Evolutionary conservation across 2,329 filamentous ascomycete species (phyloP).

Genomic region (Blumeria hordei): DNA sequence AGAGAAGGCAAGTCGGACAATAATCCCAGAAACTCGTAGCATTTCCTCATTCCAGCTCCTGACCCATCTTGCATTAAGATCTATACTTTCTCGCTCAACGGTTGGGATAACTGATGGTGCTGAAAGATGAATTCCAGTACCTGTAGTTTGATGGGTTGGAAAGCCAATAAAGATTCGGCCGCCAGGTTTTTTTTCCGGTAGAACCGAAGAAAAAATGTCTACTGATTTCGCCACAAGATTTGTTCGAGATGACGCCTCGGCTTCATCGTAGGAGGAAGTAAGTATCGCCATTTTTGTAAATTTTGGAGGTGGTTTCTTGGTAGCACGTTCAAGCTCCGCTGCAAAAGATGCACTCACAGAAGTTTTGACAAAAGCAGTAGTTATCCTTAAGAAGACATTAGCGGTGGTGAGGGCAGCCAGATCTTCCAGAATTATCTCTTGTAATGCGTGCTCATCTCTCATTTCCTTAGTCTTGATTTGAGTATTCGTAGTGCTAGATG

Average conservation of each 20-base stretch:
- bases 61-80: constrained; percentile 86
- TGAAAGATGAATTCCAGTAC: constrained; percentile 78
- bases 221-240: constrained; percentile 29
- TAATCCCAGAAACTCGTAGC: constrained; percentile 70
- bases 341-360: constrained; percentile 50
- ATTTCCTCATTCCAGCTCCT: constrained; percentile 91
- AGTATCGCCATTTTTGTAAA: constrained; percentile 65
- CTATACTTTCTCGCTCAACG: constrained; percentile 88
- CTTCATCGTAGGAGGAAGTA: constrained; percentile 77
- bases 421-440: constrained; percentile 43
- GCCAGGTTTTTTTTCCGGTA: constrained; percentile 58
- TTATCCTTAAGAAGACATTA: constrained; percentile 73
- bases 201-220: constrained; percentile 73
- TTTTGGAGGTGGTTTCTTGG: constrained; percentile 89
- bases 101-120: constrained; percentile 92
- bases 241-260: constrained; percentile 25
- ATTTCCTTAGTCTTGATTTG: constrained; percentile 28
- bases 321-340: constrained; percentile 75
- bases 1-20: constrained; percentile 66
- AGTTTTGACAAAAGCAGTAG: constrained; percentile 59
- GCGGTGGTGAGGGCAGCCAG: constrained; percentile 46
- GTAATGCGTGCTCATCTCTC: constrained; percentile 35
- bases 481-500: constrained; percentile 27
- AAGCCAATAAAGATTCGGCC: constrained; percentile 95
- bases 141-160: constrained; percentile 90